Evolutionary conservation across 768 basidiomycete genomes (phyloP).

Genomic region (Wakefieldia striispora): DNA sequence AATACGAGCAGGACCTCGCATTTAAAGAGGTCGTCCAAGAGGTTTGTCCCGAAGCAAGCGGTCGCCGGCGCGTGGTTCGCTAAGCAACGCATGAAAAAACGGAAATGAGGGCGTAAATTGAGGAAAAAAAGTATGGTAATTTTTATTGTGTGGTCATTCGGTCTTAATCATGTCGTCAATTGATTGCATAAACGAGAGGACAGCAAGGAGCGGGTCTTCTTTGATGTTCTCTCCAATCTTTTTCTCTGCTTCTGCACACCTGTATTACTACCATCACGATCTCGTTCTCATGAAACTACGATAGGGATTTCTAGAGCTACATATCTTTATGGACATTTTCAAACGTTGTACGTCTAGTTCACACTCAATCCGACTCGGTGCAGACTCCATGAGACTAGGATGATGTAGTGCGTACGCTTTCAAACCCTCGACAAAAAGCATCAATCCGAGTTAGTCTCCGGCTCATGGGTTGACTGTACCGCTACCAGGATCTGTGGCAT

Average conservation of each 20-base stretch:
- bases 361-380: neutral
- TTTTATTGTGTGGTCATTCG: neutral
- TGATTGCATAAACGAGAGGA: constrained; percentile 19
- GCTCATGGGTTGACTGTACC: neutral
- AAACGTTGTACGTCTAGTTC: neutral
- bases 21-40: constrained; percentile 31
- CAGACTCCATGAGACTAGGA: neutral
- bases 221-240: constrained; percentile 2
- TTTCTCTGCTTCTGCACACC: too few species aligned
- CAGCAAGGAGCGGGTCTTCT: constrained; percentile 16
- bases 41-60: constrained; percentile 26
- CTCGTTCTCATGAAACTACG: too few species aligned
- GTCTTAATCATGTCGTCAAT: constrained; percentile 17
- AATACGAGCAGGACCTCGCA: constrained; percentile 33
- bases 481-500: too few species aligned
- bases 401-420: neutral
- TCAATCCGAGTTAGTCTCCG: too few species aligned
- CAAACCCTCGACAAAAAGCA: too few species aligned
- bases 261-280: too few species aligned
- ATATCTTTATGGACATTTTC: constrained; percentile 3
- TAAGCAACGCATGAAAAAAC: neutral
- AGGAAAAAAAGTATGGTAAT: constrained; percentile 12
- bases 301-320: too few species aligned
- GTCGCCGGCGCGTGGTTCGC: constrained; percentile 13
- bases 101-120: neutral